Evolutionary conservation across 225 moss, liverwort and hornwort species (phyloP).

Genomic region (Climacium dendroides): DNA sequence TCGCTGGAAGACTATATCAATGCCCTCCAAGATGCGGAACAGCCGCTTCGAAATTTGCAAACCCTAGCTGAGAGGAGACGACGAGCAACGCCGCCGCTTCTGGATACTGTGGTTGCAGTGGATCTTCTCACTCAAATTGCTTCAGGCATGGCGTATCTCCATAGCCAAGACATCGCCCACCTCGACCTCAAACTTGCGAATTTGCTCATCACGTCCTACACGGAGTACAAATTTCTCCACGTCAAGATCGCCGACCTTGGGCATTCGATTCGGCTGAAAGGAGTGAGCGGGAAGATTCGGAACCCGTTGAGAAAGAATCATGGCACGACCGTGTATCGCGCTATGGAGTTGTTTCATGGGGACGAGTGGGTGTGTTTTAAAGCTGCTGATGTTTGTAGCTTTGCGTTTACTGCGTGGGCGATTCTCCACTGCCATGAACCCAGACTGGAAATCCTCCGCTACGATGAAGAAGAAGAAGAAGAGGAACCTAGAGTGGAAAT

Average conservation of each 20-base stretch:
- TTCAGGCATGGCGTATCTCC: background rate
- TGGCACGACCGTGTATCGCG: background rate
- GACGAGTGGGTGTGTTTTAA: background rate
- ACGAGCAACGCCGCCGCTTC: background rate
- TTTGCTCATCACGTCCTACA: background rate
- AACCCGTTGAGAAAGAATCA: background rate
- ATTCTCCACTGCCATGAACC: background rate
- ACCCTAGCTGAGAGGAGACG: background rate
- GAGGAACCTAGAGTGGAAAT: background rate
- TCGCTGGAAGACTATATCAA: background rate
- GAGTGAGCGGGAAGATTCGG: background rate
- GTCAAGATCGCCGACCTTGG: background rate
- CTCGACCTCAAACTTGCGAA: background rate
- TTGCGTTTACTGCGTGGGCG: background rate
- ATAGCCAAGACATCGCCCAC: background rate
- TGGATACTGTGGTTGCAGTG: background rate
- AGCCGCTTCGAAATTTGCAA: background rate
- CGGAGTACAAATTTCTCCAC: background rate
- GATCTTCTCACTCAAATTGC: background rate
- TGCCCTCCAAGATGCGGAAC: rapidly evolving
- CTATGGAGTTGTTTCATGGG: background rate
- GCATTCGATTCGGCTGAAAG: background rate
- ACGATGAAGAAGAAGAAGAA: background rate
- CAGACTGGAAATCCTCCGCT: background rate
- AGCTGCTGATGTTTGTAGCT: background rate